phyloP scores from a whole-genome alignment of 768 basidiomycete species.

The Cubamyces lactineus region DNA sequence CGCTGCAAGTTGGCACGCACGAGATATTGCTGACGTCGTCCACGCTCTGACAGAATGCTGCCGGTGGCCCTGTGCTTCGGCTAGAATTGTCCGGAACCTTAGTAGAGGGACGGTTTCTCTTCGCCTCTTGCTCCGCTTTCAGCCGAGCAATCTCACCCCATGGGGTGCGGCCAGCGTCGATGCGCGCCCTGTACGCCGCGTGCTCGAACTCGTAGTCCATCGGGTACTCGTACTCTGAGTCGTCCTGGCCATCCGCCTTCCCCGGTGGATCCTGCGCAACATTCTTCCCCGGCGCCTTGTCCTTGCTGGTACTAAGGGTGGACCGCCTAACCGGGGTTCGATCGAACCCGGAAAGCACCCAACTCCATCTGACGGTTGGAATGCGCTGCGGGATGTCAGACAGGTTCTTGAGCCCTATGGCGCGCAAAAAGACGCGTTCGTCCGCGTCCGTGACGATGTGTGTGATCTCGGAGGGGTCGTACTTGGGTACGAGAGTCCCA shows the following conservation, averaged over 20 bases:
- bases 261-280: not conserved
- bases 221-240: not conserved
- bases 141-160: constrained; percentile 10
- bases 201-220: constrained; percentile 21
- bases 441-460: constrained; percentile 60
- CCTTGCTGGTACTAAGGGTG: not conserved
- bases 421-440: constrained; percentile 33
- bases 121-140: constrained; percentile 23
- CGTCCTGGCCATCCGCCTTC: not conserved
- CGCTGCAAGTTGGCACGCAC: constrained; percentile 37
- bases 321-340: constrained; percentile 32
- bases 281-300: constrained; percentile 2
- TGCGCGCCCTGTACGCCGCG: constrained; percentile 24
- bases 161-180: constrained; percentile 21
- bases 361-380: constrained; percentile 65
- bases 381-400: constrained; percentile 66
- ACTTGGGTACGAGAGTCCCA: constrained; percentile 60
- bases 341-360: constrained; percentile 50
- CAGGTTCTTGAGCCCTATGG: constrained; percentile 53
- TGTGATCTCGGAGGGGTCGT: constrained; percentile 59
- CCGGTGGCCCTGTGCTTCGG: not conserved
- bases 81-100: not conserved
- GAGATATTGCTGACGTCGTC: constrained; percentile 51
- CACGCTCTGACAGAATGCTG: constrained; percentile 5
- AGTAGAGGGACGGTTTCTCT: not conserved